These are phyloP conservation scores for Hirsutella thompsonii DNA, from an alignment of 2,329 filamentous ascomycete genomes.

Conservation along the genomic window DNA sequence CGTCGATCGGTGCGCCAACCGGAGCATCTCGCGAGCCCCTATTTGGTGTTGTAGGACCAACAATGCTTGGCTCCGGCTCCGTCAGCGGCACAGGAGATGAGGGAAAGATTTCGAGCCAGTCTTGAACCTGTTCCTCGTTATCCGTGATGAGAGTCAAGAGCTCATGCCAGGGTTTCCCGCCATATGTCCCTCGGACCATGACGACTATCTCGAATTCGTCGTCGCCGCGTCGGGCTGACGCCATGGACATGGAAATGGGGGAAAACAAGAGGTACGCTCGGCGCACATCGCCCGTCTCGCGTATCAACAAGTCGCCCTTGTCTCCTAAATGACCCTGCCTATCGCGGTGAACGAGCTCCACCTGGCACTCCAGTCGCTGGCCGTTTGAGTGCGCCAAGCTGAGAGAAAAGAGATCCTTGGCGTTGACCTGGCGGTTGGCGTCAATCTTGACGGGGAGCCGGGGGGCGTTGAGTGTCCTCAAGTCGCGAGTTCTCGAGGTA, in stretches of 20 bases:
- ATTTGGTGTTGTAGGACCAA: slow-evolving; percentile 9
- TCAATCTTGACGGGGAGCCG: slow-evolving; percentile 56
- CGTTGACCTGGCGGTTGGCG: slow-evolving; percentile 67
- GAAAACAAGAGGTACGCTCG: slow-evolving; percentile 78
- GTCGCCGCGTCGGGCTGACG: slow-evolving; percentile 73
- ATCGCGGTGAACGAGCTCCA: slow-evolving; percentile 79
- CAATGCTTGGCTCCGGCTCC: slow-evolving; percentile 19
- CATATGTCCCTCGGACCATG: slow-evolving; percentile 66
- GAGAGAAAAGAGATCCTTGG: slow-evolving; percentile 81
- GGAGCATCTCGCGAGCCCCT: slow-evolving; percentile 15
- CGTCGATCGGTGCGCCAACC: slow-evolving; percentile 15
- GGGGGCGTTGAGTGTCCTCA: slow-evolving; percentile 61
- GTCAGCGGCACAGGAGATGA: slow-evolving; percentile 34
- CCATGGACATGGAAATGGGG: slow-evolving; percentile 58
- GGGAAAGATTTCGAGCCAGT: slow-evolving; percentile 77
- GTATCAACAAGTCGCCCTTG: slow-evolving; percentile 77
- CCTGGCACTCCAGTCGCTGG: slow-evolving; percentile 76
- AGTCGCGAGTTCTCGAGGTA: slow-evolving; percentile 64
- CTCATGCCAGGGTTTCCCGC: slow-evolving; percentile 67
- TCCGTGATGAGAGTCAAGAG: slow-evolving; percentile 65
- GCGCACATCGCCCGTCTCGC: slow-evolving; percentile 67
- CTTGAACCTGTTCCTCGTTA: slow-evolving; percentile 61
- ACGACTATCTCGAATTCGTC: slow-evolving; percentile 59
- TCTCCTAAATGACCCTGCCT: slow-evolving; percentile 54
- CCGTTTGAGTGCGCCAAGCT: slow-evolving; percentile 79